Evolutionary conservation across 2,329 filamentous ascomycete species (phyloP), one percentile per base, ranked within the genome.

Genomic region (Pezicula radicicola): DNA sequence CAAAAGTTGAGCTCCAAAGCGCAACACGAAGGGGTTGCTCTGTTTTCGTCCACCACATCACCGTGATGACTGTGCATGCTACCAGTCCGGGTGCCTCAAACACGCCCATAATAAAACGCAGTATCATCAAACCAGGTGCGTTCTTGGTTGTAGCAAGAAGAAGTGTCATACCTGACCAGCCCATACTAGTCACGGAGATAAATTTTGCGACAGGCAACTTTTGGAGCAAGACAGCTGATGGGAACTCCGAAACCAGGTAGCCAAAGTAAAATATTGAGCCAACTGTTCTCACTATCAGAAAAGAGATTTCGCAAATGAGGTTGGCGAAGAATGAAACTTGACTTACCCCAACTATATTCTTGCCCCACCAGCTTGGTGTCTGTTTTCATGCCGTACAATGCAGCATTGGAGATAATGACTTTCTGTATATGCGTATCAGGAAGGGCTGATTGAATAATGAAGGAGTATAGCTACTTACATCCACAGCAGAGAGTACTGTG

Each of bases 11-110:
- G 68, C 86, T 87, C 85, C 84, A 88, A 51, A 87, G 76, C 2
- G 76, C 77, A 2, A 78, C 79, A 2, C 85, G 72, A 1, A 73
- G 70, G 2, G 80, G 81, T 67, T 87, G 84, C 63, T 88, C 84
- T 48, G 74, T 75, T 64, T 83, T 84, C 1, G 85, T 87, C 60
- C 87, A 88, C 84, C 84, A 88, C 68, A 86, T 81, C 4, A 74
- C 79, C 1, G 83, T 87, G 58, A 88, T 74, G 2, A 88, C 25
- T 12, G 16, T 15, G 27, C 39, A 50, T 10, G 39, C 19, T 16
- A 33, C 21, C n/a, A 45, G 19, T 16, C 12, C 18, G 2, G 48
- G 33, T 5, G 35, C 35, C 30, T 54, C 52, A 18, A 42, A 46
- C 13, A 51, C 30, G 4, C 52, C 52, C 27, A 54, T 42, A 7